Evolutionary conservation across 805 yeast genomes (phyloP), one percentile per base, ranked within the genome.

Genomic region (Helenozyma rhizophorensis): DNA sequence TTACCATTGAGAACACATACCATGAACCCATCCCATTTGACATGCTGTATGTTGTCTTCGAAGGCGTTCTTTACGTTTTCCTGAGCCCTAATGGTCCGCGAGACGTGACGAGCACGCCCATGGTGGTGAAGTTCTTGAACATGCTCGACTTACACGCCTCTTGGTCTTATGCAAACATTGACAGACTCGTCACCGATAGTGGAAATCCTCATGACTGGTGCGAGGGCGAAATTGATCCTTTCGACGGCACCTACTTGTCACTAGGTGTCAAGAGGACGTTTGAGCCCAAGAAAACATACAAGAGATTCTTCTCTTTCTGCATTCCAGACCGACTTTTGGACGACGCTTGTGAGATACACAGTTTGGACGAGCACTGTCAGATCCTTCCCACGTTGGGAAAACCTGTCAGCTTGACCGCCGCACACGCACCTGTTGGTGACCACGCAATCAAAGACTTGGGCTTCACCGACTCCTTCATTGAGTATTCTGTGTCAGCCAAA

Each of bases 91-190:
- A 42, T 8, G 49, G 50, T 1, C 28, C 36, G 10, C 34, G 41
- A 13, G 60, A 57, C 29, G 37, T 51, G 6, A 53, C 47, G 25
- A 44, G 47, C 13, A 61, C 64, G 3, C 31, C 37, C 10, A 45
- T 47, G 3, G 61, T 60, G n/a, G 57, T 51, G 42, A 64, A 63
- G 42, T 64, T 65, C 37, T 46, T 65, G 32, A 66, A 62, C 41
- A 66, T 65, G 71, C 48, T 62, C 17, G 72, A 66, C 37, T 48
- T 65, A 17, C 64, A 60, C 51, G 72, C 72, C 6, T 56, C 63
- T 12, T 67, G 72, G 72, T 51, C 67, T 4, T 66, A 55, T 17
- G 68, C 70, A 18, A 63, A 65, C 39, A 48, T 60, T 44, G 39
- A 53, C 37, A 51, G 57, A 30, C 48, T 56, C 4, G 51, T 40